A percentile compares a stretch with the other conserved stretches of the same genome.
phyloP scores from a whole-genome alignment of 108 stramenopile species.

The Nitzschia inconspicua region DNA sequence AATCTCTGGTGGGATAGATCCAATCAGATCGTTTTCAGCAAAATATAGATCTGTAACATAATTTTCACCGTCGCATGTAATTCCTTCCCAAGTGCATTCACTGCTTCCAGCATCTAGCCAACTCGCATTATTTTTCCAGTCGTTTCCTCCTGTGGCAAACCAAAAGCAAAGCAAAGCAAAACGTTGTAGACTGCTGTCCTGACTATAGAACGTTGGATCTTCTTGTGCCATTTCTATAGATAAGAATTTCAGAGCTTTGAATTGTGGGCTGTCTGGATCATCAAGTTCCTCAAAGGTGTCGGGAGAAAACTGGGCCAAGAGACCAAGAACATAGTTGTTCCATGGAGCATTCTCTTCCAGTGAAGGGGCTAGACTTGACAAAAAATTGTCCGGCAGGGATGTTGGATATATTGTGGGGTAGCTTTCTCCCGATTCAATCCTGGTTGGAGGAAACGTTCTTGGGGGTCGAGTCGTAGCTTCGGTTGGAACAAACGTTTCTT shows the following conservation, averaged over 20 bases:
- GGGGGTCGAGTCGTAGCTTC: neutral
- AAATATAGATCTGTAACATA: neutral
- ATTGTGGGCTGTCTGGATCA: slow-evolving; percentile 2
- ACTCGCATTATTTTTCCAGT: neutral
- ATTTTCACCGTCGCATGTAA: neutral
- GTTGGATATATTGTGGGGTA: too few relatives aligned
- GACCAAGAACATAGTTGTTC: slow-evolving; percentile 8
- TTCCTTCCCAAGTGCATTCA: neutral
- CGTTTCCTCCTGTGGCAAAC: neutral
- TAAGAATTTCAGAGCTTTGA: neutral
- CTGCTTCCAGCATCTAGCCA: neutral
- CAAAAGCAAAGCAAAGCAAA: neutral
- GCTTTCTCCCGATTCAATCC: too few relatives aligned
- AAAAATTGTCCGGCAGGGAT: too few relatives aligned
- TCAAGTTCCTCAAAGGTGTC: neutral
- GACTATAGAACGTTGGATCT: neutral
- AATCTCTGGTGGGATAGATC: slow-evolving; percentile 1
- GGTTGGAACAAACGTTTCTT: slow-evolving; percentile 1
- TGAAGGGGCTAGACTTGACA: too few relatives aligned
- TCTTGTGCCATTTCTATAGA: neutral
- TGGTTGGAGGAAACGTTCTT: slow-evolving; percentile 4
- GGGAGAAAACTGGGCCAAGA: neutral
- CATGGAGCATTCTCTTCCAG: neutral
- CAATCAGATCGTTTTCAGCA: neutral
- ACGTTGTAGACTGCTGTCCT: neutral